Evolutionary conservation across 2,329 filamentous ascomycete species (phyloP).

Genomic region (Colletotrichum viniferum): DNA sequence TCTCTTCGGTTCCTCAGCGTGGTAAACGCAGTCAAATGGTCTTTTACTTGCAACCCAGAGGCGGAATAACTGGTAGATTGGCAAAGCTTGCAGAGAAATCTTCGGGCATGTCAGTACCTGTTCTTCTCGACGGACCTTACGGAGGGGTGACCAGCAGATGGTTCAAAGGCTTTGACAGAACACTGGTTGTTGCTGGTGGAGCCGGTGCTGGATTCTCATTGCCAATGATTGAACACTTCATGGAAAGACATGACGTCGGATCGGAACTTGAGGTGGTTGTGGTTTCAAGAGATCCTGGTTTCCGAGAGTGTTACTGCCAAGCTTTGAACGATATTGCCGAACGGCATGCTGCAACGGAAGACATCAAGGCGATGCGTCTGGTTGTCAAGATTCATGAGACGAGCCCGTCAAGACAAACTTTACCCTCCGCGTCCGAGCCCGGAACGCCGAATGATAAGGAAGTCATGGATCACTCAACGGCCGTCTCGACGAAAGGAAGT

Average conservation of each 20-base stretch:
- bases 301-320: conserved; percentile 12
- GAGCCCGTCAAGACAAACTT: background rate
- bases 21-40: conserved; percentile 41
- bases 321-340: background rate
- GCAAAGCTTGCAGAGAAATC: conserved; percentile 39
- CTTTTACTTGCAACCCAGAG: conserved; percentile 56
- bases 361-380: background rate
- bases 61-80: conserved; percentile 54
- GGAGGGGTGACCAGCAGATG: conserved; percentile 50
- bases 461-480: background rate
- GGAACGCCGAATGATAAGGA: background rate
- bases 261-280: conserved; percentile 9
- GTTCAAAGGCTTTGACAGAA: conserved; percentile 41
- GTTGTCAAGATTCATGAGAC: background rate
- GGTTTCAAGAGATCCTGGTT: background rate
- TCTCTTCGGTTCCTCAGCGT: conserved; percentile 50
- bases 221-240: conserved; percentile 47
- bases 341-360: background rate
- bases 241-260: conserved; percentile 8
- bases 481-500: background rate
- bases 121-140: conserved; percentile 64
- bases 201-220: conserved; percentile 60
- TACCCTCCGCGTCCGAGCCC: background rate
- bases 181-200: conserved; percentile 58
- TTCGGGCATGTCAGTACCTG: conserved; percentile 41